Evolutionary conservation across 2,329 filamentous ascomycete genomes (phyloP).

Genomic region (Stromatinia cepivora): DNA sequence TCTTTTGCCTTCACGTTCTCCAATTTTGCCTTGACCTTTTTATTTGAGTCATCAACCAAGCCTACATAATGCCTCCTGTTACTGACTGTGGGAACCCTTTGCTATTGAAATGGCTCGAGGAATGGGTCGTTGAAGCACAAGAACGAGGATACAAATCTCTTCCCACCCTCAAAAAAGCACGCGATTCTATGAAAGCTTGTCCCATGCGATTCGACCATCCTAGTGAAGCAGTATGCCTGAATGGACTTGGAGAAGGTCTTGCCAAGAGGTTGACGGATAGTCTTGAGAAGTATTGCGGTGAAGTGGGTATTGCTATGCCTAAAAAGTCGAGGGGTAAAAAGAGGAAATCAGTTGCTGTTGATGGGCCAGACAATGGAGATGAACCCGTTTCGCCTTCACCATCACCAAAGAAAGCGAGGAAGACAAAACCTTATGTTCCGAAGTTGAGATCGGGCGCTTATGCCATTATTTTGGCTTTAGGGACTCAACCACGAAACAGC

Average conservation of each 20-base stretch:
- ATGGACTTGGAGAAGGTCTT: conserved; percentile 71
- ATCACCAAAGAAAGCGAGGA: conserved; percentile 56
- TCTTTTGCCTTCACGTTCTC: not conserved
- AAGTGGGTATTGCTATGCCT: conserved; percentile 69
- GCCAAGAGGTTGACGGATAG: conserved; percentile 67
- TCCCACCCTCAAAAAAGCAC: conserved; percentile 53
- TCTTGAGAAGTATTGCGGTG: conserved; percentile 59
- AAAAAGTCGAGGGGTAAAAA: conserved; percentile 51
- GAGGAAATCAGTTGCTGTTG: conserved; percentile 9
- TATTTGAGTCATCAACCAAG: not conserved
- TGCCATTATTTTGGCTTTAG: conserved; percentile 67
- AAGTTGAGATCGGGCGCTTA: conserved; percentile 72
- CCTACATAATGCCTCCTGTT: conserved; percentile 9
- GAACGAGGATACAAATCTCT: conserved; percentile 68
- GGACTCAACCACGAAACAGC: conserved; percentile 56
- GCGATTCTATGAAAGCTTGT: conserved; percentile 73
- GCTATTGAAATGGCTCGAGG: conserved; percentile 71
- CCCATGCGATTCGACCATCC: conserved; percentile 66
- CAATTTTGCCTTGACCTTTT: not conserved
- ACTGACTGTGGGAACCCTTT: conserved; percentile 58
- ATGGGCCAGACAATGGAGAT: conserved; percentile 3
- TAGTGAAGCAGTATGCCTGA: conserved; percentile 69
- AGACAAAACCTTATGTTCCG: conserved; percentile 70
- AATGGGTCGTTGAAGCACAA: conserved; percentile 71
- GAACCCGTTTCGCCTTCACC: conserved; percentile 27